Evolutionary conservation across 768 basidiomycete genomes (phyloP), one percentile per base, ranked within the genome.

Genomic region (Auriculariales sp.): DNA sequence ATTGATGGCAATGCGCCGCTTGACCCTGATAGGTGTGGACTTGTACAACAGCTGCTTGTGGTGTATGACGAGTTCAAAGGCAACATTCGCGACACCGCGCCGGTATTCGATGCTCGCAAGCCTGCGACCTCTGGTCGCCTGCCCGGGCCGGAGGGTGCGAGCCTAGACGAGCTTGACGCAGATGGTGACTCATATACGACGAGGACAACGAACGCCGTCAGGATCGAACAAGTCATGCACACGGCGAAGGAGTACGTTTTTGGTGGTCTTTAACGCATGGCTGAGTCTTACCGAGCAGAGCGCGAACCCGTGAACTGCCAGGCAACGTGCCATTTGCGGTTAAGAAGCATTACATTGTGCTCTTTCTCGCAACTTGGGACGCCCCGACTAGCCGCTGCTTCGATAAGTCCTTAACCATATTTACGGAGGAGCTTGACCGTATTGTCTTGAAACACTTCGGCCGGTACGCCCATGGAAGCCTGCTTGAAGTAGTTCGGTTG

Each of bases 241-340:
- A 25, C 15, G 17, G 39, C 39, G 19, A 44, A 12, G 14, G 39
- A 44, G 39, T 44, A 25, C 39, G 39, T 44, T 11, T 24, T 19
- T 25, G 19, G 9, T 44, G 14, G 14, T 19, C 15, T 5, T n/a
- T 6, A 22, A 9, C 22, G 19, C 22, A 44, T 22, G 27, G 7
- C 19, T 7, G 22, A 19, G 28, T 19, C 12, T 42, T 3, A 47
- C 25, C 14, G 34, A 47, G 11, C 50, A 87, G 85, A 19, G 75
- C 83, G 1, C 71, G 78, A 3, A 79, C 82, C 1, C 74, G 85
- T 1, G 83, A 86, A 55, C 69, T 86, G 0, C 83, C 82, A 0
- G 78, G 74, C 12, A 71, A 73, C 52, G 81, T 76, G 52, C 39
- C 83, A 0, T 84, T 79, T 52, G 64, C 77, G 0, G 77, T 85